Evolutionary conservation across 768 basidiomycete genomes (phyloP).

Genomic region (Coprinopsis cinerea): DNA sequence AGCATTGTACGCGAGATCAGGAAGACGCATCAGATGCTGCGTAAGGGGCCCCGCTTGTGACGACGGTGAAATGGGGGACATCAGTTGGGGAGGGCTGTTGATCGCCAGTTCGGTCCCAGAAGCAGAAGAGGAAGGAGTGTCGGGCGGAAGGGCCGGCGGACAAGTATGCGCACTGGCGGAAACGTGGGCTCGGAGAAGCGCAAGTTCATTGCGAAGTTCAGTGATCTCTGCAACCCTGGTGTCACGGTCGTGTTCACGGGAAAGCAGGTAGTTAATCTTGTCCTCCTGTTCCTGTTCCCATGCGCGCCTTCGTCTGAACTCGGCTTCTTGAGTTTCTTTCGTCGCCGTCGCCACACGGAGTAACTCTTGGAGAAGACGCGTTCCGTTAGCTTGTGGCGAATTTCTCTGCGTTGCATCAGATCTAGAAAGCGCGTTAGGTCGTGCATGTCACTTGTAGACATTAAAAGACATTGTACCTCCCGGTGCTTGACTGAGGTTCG

Average conservation of each 20-base stretch:
- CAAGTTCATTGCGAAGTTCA: neutral
- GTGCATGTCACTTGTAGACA: too few relatives aligned
- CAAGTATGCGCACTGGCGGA: too few relatives aligned
- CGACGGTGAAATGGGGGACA: conserved; percentile 29
- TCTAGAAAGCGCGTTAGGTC: too few relatives aligned
- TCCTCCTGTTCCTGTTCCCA: conserved; percentile 74
- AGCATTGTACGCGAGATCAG: too few relatives aligned
- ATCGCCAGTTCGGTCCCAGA: neutral
- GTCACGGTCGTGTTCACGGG: neutral
- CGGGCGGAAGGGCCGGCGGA: conserved; percentile 22
- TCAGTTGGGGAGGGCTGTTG: conserved; percentile 19
- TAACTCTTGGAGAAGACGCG: conserved; percentile 53
- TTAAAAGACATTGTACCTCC: conserved; percentile 5
- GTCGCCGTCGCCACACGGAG: conserved; percentile 52
- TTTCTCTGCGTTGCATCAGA: neutral
- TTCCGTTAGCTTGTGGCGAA: conserved; percentile 9
- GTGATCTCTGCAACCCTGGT: neutral
- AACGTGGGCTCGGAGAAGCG: neutral
- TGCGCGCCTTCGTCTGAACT: conserved; percentile 48
- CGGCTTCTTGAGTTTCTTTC: conserved; percentile 54
- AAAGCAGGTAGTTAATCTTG: conserved; percentile 42
- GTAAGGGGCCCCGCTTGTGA: neutral
- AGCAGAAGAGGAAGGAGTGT: conserved; percentile 20
- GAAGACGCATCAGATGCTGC: too few relatives aligned
- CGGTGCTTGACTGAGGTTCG: conserved; percentile 30